These are phyloP conservation scores for Penicillium parvum DNA, from an alignment of 495 filamentous ascomycete species.

Conservation along the genomic window DNA sequence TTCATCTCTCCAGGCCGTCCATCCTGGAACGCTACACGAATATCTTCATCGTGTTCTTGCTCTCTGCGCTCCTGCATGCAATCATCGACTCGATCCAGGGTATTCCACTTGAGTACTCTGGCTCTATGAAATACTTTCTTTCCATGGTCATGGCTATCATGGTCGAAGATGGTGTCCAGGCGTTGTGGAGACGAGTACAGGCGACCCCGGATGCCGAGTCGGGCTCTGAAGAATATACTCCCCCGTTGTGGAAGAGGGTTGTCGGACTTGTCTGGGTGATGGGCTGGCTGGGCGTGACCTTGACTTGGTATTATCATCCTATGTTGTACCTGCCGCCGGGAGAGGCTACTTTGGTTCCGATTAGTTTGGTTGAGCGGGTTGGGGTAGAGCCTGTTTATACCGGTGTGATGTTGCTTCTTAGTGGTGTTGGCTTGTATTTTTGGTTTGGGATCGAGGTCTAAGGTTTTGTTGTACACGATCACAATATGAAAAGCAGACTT, in stretches of 20 bases:
- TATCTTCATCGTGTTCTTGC: conserved; percentile 29
- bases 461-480: no score
- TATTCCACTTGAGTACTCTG: conserved; percentile 14
- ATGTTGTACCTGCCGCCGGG: not conserved
- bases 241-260: conserved; percentile 8
- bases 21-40: conserved; percentile 30
- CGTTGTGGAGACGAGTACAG: conserved; percentile 10
- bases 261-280: conserved; percentile 14
- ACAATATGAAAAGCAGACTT: no score
- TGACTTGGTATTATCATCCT: conserved; percentile 6
- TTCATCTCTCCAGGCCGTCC: conserved; percentile 25
- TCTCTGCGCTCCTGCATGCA: conserved; percentile 28
- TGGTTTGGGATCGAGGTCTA: no score
- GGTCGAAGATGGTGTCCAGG: conserved; percentile 30
- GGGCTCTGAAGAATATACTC: not conserved
- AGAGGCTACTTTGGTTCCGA: not conserved
- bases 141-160: conserved; percentile 27
- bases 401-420: no score
- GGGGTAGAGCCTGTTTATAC: conserved; percentile 1
- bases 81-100: conserved; percentile 18
- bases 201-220: not conserved
- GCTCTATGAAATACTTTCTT: conserved; percentile 28
- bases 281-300: conserved; percentile 10
- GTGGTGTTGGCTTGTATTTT: no score
- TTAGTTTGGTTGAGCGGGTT: not conserved